phyloP scores from a whole-genome alignment of 345 rosid species.

The Gossypium australe region DNA sequence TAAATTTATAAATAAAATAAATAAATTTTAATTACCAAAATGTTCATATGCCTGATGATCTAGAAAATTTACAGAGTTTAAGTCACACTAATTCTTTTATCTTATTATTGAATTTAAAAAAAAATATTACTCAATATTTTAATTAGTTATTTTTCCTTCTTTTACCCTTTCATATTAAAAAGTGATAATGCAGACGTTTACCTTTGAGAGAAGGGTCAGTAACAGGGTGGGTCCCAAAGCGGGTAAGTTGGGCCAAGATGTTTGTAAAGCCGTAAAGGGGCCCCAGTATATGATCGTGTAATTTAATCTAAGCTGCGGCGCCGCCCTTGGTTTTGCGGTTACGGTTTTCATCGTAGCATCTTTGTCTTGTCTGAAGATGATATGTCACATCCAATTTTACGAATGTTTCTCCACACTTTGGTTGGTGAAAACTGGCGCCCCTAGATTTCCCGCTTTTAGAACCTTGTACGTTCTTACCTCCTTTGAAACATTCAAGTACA shows the following conservation, averaged over 20 bases:
- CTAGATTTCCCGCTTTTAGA: background rate
- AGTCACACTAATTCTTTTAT: rapidly evolving
- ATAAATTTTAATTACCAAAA: too few relatives aligned
- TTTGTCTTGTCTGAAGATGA: background rate
- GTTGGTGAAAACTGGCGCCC: background rate
- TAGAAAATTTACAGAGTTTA: rapidly evolving
- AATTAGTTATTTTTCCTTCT: too few relatives aligned
- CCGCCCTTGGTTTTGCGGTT: conserved; percentile 9
- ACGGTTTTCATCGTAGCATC: conserved; percentile 1
- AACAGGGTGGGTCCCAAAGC: background rate
- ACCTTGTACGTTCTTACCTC: too few relatives aligned
- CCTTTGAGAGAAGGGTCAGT: too few relatives aligned
- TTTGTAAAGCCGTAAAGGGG: background rate
- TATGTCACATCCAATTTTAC: background rate
- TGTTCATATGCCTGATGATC: too few relatives aligned
- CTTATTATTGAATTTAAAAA: too few relatives aligned
- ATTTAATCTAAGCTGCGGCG: background rate
- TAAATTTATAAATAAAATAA: background rate
- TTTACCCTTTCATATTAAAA: too few relatives aligned
- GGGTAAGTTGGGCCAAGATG: background rate
- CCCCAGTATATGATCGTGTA: too few relatives aligned
- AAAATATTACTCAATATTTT: too few relatives aligned
- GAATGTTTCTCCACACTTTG: background rate
- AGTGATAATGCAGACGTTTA: too few relatives aligned
- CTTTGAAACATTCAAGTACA: background rate